Evolutionary conservation across 2,329 filamentous ascomycete species (phyloP).

Genomic region (Colletotrichum neosansevieriae): DNA sequence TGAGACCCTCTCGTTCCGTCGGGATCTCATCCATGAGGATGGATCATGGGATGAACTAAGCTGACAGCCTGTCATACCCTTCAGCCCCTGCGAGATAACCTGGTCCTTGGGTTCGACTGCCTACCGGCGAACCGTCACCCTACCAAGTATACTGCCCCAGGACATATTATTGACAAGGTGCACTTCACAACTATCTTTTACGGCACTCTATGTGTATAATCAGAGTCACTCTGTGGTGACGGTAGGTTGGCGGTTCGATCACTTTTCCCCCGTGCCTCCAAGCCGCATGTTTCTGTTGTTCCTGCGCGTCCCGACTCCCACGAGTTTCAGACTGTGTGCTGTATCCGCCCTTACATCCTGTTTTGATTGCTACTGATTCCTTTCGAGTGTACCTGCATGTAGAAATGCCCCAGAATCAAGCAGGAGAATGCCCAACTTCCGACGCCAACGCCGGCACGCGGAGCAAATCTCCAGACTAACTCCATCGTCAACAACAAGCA

Average conservation of each 20-base stretch:
- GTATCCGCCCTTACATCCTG: constrained; percentile 7
- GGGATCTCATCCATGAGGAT: background rate
- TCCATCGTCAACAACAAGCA: constrained; percentile 21
- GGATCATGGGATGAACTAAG: constrained; percentile 14
- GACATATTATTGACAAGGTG: background rate
- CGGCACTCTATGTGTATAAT: background rate
- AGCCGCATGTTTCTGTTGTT: constrained; percentile 1
- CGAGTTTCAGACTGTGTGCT: constrained; percentile 18
- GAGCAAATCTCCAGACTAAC: constrained; percentile 28
- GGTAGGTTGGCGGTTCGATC: background rate
- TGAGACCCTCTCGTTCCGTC: background rate
- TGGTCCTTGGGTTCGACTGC: constrained; percentile 1
- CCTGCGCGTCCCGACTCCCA: background rate
- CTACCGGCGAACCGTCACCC: constrained; percentile 6
- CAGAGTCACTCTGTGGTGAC: background rate
- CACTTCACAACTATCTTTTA: background rate
- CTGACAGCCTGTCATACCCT: background rate
- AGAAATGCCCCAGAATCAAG: background rate
- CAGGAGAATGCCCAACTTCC: background rate
- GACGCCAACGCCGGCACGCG: constrained; percentile 25
- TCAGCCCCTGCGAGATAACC: constrained; percentile 6
- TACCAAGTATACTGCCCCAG: background rate
- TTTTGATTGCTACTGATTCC: background rate
- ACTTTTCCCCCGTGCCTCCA: background rate
- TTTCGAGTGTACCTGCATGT: background rate